Percentiles rank a stretch among this genome's conserved stretches.
Evolutionary conservation across 2,329 filamentous ascomycete genomes (phyloP).

Genomic region (Microdochium trichocladiopsis): DNA sequence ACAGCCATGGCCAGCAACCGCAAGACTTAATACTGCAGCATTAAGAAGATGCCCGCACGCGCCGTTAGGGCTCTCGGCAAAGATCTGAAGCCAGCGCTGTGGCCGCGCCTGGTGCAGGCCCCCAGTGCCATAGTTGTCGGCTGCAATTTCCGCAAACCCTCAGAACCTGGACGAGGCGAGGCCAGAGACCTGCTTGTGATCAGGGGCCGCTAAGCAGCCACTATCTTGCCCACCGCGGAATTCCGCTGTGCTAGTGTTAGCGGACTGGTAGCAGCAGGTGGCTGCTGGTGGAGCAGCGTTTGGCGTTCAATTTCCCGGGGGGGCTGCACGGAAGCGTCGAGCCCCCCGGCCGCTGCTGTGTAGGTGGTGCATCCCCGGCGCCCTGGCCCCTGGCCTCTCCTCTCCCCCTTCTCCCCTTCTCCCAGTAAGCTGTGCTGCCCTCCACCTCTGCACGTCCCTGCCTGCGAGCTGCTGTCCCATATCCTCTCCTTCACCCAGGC

Average conservation of each 20-base stretch:
- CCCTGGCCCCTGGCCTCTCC: not conserved
- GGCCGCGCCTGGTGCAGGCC: not conserved
- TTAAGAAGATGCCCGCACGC: not conserved
- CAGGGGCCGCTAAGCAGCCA: not conserved
- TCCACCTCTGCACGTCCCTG: conserved; percentile 1
- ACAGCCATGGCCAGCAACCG: no score
- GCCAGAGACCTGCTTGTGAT: not conserved
- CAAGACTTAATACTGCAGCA: no score
- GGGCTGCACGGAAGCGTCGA: no score
- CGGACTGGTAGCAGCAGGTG: not conserved
- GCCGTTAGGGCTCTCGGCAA: not conserved
- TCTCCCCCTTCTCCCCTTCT: not conserved
- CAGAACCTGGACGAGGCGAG: not conserved
- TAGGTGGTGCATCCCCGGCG: no score
- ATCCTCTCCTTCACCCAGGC: not conserved
- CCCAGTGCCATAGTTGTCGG: not conserved
- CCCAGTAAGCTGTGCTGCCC: not conserved
- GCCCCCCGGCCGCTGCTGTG: no score
- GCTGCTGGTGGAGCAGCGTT: not conserved
- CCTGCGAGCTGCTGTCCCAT: not conserved
- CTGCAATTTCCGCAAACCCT: not conserved
- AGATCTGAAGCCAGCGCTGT: not conserved
- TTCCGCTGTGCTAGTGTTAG: not conserved
- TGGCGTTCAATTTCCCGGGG: no score
- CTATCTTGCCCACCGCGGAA: not conserved